Conservation (phyloP, 495 filamentous ascomycete species). For the Annulohypoxylon maeteangense region DNA sequence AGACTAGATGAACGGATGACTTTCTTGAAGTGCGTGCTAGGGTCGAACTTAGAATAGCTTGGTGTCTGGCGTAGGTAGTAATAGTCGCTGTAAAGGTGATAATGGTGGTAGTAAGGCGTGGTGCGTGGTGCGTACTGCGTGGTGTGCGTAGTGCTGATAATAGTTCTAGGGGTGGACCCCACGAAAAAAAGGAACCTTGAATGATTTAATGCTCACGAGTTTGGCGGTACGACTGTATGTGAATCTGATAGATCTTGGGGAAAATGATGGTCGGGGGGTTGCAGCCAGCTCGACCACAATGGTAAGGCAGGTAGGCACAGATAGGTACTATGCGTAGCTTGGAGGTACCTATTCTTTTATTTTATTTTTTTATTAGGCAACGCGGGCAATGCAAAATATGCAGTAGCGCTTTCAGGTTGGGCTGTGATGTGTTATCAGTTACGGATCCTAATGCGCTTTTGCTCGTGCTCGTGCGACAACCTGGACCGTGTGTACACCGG, state of each 20-base stretch:
- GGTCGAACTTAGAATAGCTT: constrained; percentile 31
- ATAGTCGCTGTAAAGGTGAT: background rate
- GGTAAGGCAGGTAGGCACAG: constrained; percentile 26
- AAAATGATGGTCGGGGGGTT: constrained; percentile 38
- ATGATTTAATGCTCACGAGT: constrained; percentile 28
- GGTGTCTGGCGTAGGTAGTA: constrained; percentile 1
- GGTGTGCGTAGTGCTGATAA: background rate
- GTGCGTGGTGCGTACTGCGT: background rate
- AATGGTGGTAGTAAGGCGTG: background rate
- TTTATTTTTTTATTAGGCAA: constrained; percentile 23
- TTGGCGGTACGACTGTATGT: constrained; percentile 19
- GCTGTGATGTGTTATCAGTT: constrained; percentile 44
- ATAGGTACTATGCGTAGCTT: background rate
- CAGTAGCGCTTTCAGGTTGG: constrained; percentile 18
- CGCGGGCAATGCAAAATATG: constrained; percentile 36
- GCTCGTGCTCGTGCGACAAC: constrained; percentile 40
- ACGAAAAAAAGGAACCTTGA: constrained; percentile 16
- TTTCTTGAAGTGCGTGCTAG: constrained; percentile 22
- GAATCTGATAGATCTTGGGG: constrained; percentile 46
- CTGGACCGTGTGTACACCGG: constrained; percentile 8
- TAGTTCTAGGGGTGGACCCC: constrained; percentile 34
- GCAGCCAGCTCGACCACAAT: constrained; percentile 34
- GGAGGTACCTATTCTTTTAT: constrained; percentile 5
- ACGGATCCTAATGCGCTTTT: constrained; percentile 39
- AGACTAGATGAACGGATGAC: background rate